Evolutionary conservation across 1,284 basidiomycete species (phyloP), one percentile per base, ranked within the genome.

Genomic region (Cryptococcus floricola): DNA sequence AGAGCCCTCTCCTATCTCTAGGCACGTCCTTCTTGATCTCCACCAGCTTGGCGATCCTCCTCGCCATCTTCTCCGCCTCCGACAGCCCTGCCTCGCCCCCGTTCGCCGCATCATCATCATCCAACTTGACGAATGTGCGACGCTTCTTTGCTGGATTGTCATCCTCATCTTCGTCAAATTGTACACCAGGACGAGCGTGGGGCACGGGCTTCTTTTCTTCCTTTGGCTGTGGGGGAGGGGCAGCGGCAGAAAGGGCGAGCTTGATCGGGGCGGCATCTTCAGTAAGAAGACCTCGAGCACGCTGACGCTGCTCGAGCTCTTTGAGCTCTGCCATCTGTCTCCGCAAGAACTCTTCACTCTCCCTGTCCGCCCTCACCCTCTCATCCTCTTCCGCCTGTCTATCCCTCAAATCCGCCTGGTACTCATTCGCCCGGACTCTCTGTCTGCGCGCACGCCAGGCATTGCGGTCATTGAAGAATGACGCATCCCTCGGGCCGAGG

Each of bases 261-360:
- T 86, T 85, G 64, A 94, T 87, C 6, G 90, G 90, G 9, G 88
- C 88, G 25, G 89, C 88, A 61, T 94, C 91, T 62, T 94, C 91
- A 23, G 92, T 81, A n/a, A 94, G 78, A 74, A 93, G 81, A 28
- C 91, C 91, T 12, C 88, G 87, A 66, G 89, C 88, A 56, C 89
- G 85, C 68, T 94, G 89, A 69, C 91, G 87, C 48, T 88, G 87
- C 19, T 89, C 89, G 5, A 42, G 41, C 16, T n/a, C 86, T 58
- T 89, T 88, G 83, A 93, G 86, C 73, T 94, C 91, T 60, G 88
- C 88, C 87, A 92, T 91, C 70, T 94, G 91, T 53, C 85, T 81
- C 41, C 88, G 87, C 52, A 93, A 80, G 81, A 93, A 92, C 59
- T 85, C 87, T 74, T 93, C 91, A 0, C 88, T 91, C 75, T 93